These are phyloP conservation scores for Amphibolis antarctica DNA, from an alignment of 106 monocot species.

Conservation along the genomic window DNA sequence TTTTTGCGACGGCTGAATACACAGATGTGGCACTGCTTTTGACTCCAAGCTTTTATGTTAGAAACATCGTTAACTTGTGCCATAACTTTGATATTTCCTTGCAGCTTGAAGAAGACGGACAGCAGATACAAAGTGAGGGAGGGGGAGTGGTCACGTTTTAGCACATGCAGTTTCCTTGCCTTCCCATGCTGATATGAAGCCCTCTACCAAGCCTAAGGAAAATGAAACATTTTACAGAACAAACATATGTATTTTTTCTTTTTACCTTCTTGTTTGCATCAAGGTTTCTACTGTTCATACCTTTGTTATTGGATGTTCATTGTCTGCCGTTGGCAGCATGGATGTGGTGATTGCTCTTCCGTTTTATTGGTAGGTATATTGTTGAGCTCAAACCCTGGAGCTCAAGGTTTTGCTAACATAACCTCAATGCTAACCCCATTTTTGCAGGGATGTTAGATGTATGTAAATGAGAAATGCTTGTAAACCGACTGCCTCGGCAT, in stretches of 20 bases:
- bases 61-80: too few relatives aligned
- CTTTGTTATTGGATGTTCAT: not conserved
- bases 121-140: not conserved
- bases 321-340: not conserved
- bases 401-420: too few relatives aligned
- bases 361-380: too few relatives aligned
- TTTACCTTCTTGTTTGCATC: not conserved
- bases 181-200: not conserved
- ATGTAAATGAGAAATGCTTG: too few relatives aligned
- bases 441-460: too few relatives aligned
- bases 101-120: constrained; percentile 1
- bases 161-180: not conserved
- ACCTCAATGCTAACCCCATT: too few relatives aligned
- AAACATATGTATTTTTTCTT: constrained; percentile 2
- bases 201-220: not conserved
- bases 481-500: too few relatives aligned
- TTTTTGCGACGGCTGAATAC: too few relatives aligned
- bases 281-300: not conserved
- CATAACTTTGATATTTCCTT: not conserved
- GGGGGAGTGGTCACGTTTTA: not conserved
- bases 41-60: too few relatives aligned
- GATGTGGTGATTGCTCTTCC: too few relatives aligned
- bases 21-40: too few relatives aligned
- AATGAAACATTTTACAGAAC: constrained; percentile 5
- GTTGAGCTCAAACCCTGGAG: too few relatives aligned